A percentile compares a stretch with the other conserved stretches of the same genome.
These are phyloP conservation scores for Talaromyces sp. DNA, from an alignment of 2,329 filamentous ascomycete species.

Conservation along the genomic window DNA sequence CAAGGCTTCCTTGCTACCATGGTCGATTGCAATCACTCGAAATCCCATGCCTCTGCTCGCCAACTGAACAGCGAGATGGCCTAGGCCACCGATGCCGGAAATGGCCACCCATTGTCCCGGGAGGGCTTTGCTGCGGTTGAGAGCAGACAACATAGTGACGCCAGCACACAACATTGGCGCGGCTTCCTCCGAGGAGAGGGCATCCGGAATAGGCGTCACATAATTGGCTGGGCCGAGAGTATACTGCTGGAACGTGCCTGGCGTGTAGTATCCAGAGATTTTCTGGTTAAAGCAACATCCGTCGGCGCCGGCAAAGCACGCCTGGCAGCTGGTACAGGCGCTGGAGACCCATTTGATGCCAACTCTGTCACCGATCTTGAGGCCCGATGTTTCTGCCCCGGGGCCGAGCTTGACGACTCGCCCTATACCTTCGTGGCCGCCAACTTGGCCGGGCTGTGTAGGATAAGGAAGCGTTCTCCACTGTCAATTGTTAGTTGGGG, in stretches of 20 bases:
- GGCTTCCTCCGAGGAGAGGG: constrained; percentile 54
- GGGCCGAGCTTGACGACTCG: constrained; percentile 62
- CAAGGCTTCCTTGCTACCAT: constrained; percentile 56
- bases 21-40: constrained; percentile 63
- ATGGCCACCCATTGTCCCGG: constrained; percentile 60
- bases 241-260: constrained; percentile 71
- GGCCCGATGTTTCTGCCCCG: constrained; percentile 49
- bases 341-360: constrained; percentile 65
- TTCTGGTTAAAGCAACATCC: constrained; percentile 53
- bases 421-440: constrained; percentile 66
- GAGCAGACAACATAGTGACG: constrained; percentile 62
- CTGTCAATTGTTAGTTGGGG: constrained; percentile 23
- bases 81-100: constrained; percentile 58
- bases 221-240: constrained; percentile 61
- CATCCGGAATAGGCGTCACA: constrained; percentile 65
- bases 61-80: constrained; percentile 61
- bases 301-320: constrained; percentile 54
- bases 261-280: constrained; percentile 63
- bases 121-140: constrained; percentile 57
- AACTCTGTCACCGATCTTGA: constrained; percentile 64
- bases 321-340: constrained; percentile 52
- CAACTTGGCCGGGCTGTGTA: constrained; percentile 59
- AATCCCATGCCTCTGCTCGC: constrained; percentile 57
- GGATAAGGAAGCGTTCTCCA: constrained; percentile 57
- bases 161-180: constrained; percentile 66